Evolutionary conservation across 176 grass and related monocot genomes (phyloP), one percentile per base, ranked within the genome.

Genomic region (Oryza officinalis): DNA sequence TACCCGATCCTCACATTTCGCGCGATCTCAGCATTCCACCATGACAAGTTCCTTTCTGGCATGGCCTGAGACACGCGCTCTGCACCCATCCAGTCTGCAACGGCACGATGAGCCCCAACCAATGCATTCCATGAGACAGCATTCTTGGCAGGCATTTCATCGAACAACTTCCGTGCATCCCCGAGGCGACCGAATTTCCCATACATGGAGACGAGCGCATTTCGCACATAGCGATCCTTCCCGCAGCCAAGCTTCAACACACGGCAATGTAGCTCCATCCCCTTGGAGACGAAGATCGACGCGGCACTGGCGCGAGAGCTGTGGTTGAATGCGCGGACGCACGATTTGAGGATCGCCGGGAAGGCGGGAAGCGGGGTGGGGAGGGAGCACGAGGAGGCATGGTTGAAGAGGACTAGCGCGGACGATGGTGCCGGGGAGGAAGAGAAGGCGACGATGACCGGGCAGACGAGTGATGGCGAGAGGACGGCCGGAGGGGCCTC

Each of bases 281-380:
- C 94, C 60, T 91, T 90, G 18, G 74, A 27, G 3, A 74, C 69
- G 23, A 87, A 73, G n/a, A 67, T 80, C 2, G 33, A 73, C 8
- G 74, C 43, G 31, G 57, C 66, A 9, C 54, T 11, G 65, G 40
- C 30, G 26, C 32, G 4, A 3, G 54, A 25, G 71, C 71, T 47
- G 14, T 71, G 65, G 17, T 38, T 70, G 80, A 92, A 89, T 14
- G 91, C 83, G 10, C 94, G 90, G 18, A 67, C 85, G 27, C 94
- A 94, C 8, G 94, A 91, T 67, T 92, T 97, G 83, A 97, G 76
- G 4, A 97, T 85, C 8, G 91, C 87, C 0, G 94, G 88, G 75
- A 91, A 93, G 27, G 84, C 52, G 67, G 89, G 87, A 33, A 80
- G 81, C 10, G 86, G 76, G 27, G 90, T 84, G 13, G 67, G 74